Percentiles rank a stretch among this genome's conserved stretches.
Evolutionary conservation across 2,329 filamentous ascomycete genomes (phyloP).

Genomic region (Alternaria gaisen): DNA sequence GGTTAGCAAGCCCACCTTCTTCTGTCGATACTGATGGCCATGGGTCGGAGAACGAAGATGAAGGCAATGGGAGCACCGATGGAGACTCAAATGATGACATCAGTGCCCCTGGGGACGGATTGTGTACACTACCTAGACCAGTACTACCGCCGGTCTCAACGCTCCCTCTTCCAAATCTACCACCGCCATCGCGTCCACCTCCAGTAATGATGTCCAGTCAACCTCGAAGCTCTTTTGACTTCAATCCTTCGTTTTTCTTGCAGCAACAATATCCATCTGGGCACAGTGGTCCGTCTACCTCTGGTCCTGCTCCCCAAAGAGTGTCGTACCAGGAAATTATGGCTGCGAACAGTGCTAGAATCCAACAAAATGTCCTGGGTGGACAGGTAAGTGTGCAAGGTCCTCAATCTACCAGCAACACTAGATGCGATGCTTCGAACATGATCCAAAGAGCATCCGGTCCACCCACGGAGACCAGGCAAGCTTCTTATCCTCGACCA

Average conservation of each 20-base stretch:
- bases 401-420: neutral
- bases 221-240: neutral
- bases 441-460: neutral
- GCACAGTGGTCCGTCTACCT: neutral
- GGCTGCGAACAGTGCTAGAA: neutral
- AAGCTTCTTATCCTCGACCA: neutral
- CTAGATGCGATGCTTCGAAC: neutral
- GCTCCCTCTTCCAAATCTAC: slow-evolving; percentile 3
- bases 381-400: neutral
- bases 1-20: neutral
- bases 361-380: neutral
- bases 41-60: neutral
- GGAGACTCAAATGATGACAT: slow-evolving; percentile 12
- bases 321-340: slow-evolving; percentile 8
- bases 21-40: neutral
- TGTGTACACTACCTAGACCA: neutral
- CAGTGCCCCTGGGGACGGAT: neutral
- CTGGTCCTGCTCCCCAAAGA: neutral
- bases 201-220: neutral
- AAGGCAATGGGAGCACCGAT: slow-evolving; percentile 7
- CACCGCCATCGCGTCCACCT: neutral
- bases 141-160: neutral
- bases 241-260: neutral
- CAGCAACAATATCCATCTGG: neutral
- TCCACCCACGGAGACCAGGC: neutral